These are phyloP conservation scores for Zea luxurians DNA, from an alignment of 176 grass and related monocot species.

Conservation along the genomic window DNA sequence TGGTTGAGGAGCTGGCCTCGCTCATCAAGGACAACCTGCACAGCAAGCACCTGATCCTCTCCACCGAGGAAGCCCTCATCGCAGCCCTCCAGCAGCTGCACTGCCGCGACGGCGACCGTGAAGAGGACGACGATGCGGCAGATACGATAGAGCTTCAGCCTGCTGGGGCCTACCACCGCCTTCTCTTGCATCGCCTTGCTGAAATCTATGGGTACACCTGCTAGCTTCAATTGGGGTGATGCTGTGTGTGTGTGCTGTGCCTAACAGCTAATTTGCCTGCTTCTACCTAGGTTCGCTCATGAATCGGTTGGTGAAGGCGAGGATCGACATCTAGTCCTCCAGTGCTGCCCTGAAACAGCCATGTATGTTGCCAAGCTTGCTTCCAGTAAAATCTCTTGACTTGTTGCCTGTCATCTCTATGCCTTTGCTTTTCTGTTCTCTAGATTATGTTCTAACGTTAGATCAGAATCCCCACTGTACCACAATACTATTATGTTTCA, in stretches of 20 bases:
- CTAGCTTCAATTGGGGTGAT: not conserved
- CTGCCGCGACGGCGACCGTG: not conserved
- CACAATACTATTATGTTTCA: no score
- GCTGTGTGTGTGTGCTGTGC: not conserved
- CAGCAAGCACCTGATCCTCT: constrained; percentile 92
- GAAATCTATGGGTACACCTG: constrained; percentile 80
- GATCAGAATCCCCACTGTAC: no score
- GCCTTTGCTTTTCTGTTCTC: not conserved
- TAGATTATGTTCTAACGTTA: no score
- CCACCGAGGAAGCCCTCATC: constrained; percentile 71
- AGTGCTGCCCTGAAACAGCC: constrained; percentile 79
- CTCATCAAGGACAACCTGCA: constrained; percentile 92
- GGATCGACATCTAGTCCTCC: constrained; percentile 73
- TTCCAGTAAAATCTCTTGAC: not conserved
- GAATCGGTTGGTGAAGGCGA: constrained; percentile 92
- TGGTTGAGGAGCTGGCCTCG: constrained; percentile 94
- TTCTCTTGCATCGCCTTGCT: constrained; percentile 84
- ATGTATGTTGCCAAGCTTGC: constrained; percentile 59
- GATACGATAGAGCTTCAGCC: constrained; percentile 79
- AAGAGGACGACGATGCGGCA: not conserved
- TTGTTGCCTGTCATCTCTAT: not conserved
- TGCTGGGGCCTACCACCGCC: constrained; percentile 71
- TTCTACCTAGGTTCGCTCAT: constrained; percentile 66
- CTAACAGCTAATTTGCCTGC: not conserved
- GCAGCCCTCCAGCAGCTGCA: constrained; percentile 48